Base-by-base conservation (phyloP, 257 asterid species). In the Ajuga chamaepitys region DNA sequence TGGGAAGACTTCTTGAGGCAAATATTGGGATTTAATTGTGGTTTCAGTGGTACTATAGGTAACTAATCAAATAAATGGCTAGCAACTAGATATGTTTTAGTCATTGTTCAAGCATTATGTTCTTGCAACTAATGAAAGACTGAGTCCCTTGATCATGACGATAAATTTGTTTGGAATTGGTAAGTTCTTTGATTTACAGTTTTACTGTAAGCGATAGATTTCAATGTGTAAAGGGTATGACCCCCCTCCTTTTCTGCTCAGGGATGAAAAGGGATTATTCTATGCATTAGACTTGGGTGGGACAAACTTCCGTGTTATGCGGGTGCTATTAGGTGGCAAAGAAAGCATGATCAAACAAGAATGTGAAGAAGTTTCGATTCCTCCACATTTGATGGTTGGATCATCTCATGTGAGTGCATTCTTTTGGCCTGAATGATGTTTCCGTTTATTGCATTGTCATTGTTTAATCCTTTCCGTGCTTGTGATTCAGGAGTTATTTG, bases 231-330 rank as follows among this genome's bases (percentile, higher is more conserved):
- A 59, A 38, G 69, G 34, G 52, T 48, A 56, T 57, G 17, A 67
- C 72, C 65, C 61, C 57, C 72, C 35, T 42, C n/a, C 45, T 71
- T 62, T 58, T 60, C 22, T 50, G 13, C 34, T 68, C 76, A 92
- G 98, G 78, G 76, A 81, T 25, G 97, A 92, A 74, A 50, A 68
- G n/a, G 98, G 98, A 42, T 34, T 87, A 62, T 92, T 82, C 78
- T 92, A 92, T 66, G 97, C 98, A 40, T 74, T 92, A 82, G 97
- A 92, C 78, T 88, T 92, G 32, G 98, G 98, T 2, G 98, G 98
- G 54, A 92, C 97, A 71, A 92, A 92, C 83, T 92, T 89, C 60
- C 88, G 98, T 26, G 95, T 85, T 44, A 77, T 92, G 83, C 85
- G 97, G 38, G 88, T 89, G 48, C 91, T 74, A 56, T 81, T 92